Base-by-base conservation (phyloP, 2,329 filamentous ascomycete species). In the Penicillium sp. region DNA sequence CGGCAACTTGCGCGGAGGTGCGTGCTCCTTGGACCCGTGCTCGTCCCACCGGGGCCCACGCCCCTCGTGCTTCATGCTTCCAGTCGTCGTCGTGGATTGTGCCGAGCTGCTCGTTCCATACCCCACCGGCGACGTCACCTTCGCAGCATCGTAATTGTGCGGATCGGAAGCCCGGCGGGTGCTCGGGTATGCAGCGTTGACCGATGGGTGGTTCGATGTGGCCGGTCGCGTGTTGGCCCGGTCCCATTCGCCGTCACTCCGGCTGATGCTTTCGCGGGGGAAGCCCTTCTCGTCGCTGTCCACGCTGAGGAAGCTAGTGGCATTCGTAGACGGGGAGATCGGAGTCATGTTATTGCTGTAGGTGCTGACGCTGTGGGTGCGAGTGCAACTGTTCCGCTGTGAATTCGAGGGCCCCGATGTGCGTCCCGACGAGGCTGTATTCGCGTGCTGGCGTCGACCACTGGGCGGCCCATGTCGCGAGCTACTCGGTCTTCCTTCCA, bases 201-300 rank as follows among this genome's bases (percentile, higher is more conserved):
- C n/a, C n/a, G n/a, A n/a, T n/a, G n/a, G n/a, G n/a, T n/a, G n/a
- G n/a, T n/a, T n/a, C n/a, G n/a, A n/a, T n/a, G n/a, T n/a, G n/a
- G n/a, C n/a, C n/a, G n/a, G n/a, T n/a, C n/a, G n/a, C n/a, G n/a
- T n/a, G n/a, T n/a, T n/a, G n/a, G n/a, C n/a, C n/a, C n/a, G n/a
- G n/a, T n/a, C n/a, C n/a, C n/a, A n/a, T n/a, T 29, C 56, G 19
- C 60, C 57, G 29, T 65, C 62, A 37, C 68, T 41, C 72, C 70
- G 32, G n/a, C n/a, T n/a, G n/a, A n/a, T n/a, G n/a, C n/a, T n/a
- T n/a, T n/a, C n/a, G n/a, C n/a, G n/a, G n/a, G n/a, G n/a, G n/a
- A n/a, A n/a, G n/a, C n/a, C n/a, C n/a, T n/a, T n/a, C n/a, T 72
- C 70, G 21, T 64, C 59, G 42, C 69, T 71, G 39, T 72, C 69